Conservation (phyloP, 345 rosid genomes). For the Salix viminalis region DNA sequence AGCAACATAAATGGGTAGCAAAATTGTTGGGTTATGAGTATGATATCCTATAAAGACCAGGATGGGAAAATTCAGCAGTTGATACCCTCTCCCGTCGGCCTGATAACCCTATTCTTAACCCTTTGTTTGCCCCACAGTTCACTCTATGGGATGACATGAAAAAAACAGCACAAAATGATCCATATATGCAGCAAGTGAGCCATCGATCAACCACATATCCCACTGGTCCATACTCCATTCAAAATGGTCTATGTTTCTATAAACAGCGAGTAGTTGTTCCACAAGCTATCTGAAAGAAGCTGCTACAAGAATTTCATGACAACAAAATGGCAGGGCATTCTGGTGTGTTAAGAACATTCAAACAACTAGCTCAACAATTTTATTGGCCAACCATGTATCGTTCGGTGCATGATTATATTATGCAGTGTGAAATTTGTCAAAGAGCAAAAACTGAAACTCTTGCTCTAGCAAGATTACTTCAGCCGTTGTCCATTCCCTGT, state of each 20-base stretch:
- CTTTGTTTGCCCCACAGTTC: neutral
- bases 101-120: neutral
- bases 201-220: neutral
- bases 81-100: neutral
- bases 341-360: neutral
- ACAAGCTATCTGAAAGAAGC: neutral
- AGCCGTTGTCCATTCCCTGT: neutral
- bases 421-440: neutral
- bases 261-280: neutral
- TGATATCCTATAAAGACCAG: too few relatives aligned
- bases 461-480: neutral
- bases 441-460: neutral
- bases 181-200: neutral
- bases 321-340: too few relatives aligned
- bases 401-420: too few relatives aligned
- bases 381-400: neutral
- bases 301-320: neutral
- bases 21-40: too few relatives aligned
- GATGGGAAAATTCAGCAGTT: too few relatives aligned
- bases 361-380: too few relatives aligned
- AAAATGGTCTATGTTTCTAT: neutral
- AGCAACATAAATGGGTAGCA: too few relatives aligned
- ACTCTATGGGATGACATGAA: neutral
- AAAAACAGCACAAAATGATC: neutral
- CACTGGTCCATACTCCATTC: neutral